A percentile compares a stretch with the other conserved stretches of the same genome.
Conservation (phyloP, 768 basidiomycete species). For the Lepiota brunneoincarnata region DNA sequence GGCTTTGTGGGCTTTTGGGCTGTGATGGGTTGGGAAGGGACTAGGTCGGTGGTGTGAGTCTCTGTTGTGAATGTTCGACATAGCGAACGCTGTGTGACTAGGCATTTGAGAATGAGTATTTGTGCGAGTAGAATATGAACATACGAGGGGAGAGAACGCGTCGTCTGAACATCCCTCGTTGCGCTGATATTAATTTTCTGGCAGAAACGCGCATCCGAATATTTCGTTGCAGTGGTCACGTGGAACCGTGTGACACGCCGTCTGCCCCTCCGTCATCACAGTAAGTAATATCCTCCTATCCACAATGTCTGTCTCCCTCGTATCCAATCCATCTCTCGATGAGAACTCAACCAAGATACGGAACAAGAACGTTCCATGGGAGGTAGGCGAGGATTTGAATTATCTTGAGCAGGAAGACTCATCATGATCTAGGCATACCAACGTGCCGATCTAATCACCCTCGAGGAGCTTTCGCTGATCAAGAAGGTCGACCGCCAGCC, state of each 20-base stretch:
- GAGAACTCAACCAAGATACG: constrained; percentile 86
- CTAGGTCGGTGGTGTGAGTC: constrained; percentile 22
- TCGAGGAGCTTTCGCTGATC: constrained; percentile 82
- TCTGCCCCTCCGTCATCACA: neutral
- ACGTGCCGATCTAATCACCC: constrained; percentile 85
- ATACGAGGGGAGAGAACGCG: neutral
- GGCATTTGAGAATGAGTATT: neutral
- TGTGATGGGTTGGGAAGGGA: constrained; percentile 17
- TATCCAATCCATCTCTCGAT: constrained; percentile 82
- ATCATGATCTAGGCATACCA: constrained; percentile 77
- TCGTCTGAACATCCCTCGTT: constrained; percentile 1
- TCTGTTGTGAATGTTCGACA: constrained; percentile 45
- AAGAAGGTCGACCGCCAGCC: constrained; percentile 89
- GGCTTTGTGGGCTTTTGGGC: constrained; percentile 31
- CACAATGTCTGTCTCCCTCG: constrained; percentile 70
- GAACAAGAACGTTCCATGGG: constrained; percentile 93
- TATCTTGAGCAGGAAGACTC: neutral
- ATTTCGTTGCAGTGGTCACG: neutral
- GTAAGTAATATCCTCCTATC: constrained; percentile 7
- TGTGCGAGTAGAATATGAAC: neutral
- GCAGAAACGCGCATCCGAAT: constrained; percentile 5
- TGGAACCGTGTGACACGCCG: neutral
- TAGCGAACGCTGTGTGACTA: constrained; percentile 14
- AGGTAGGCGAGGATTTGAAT: constrained; percentile 48
- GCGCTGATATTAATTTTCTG: neutral